Evolutionary conservation across 2,329 filamentous ascomycete species (phyloP), one percentile per base, ranked within the genome.

Genomic region (Lasiodiplodia sp.): DNA sequence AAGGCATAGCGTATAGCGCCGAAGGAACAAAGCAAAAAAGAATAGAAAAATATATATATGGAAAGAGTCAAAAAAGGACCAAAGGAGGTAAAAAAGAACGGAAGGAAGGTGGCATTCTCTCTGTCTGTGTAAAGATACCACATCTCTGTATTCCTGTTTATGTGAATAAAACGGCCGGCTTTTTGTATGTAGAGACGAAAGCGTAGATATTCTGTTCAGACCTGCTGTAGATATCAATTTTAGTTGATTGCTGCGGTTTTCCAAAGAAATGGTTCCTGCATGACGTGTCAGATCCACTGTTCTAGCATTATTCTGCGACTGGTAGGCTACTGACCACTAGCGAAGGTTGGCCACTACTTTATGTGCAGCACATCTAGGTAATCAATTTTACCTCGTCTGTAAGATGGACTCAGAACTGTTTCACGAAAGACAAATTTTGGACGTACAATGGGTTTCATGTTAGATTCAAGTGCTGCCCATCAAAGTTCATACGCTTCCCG

Each of bases 81-180:
- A 47, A 58, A 58, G 10, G 31, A 57, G 53, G 34, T 18, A 58
- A 58, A 38, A 40, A 40, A 16, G 18, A 60, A 14, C 31, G 21
- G 25, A 44, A 34, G 31, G 47, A 63, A 63, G 58, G 58, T 49
- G 40, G 40, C 23, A 63, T 23, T 25, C 21, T 49, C 44, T 44
- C 38, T 63, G 25, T 63, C 44, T 63, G 55, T 57, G 37, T 38
- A 34, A 57, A 63, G 58, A 63, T 63, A 63, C 58, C 58, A 47
- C 44, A 63, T 63, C 58, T 63, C 58, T 63, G 58, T 63, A 63
- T 60, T 60, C 44, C 38, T 38, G 57, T 47, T 21, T 14, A 47
- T 47, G 44, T 47, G n/a, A 21, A 47, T 47, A 47, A 28, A 47
- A 60, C 57, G 57, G 57, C 38, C 38, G 57, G 37, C n/a, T 7